A percentile compares a stretch with the other conserved stretches of the same genome.
Evolutionary conservation across 1,284 basidiomycete species (phyloP).

Genomic region (Phylloporus sp.): DNA sequence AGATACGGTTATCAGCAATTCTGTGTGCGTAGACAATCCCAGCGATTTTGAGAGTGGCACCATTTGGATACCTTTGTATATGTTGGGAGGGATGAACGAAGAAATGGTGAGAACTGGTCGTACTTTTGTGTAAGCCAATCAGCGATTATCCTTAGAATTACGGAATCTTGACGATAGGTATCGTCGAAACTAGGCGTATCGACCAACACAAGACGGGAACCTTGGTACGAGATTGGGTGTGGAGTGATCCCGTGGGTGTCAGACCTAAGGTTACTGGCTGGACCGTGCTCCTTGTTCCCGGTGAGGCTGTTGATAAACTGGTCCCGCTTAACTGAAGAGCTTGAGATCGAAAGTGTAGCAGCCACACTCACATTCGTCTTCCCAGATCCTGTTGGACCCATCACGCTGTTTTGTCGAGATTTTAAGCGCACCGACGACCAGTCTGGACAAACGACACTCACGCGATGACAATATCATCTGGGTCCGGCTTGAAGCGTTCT

Average conservation of each 20-base stretch:
- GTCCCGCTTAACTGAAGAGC: background rate
- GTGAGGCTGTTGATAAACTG: background rate
- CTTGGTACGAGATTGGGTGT: background rate
- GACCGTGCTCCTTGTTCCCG: background rate
- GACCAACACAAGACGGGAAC: background rate
- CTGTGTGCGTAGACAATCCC: background rate
- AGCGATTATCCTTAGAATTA: background rate
- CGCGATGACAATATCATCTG: constrained; percentile 17
- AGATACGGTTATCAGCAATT: background rate
- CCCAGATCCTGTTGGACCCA: constrained; percentile 28
- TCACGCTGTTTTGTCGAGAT: constrained; percentile 11
- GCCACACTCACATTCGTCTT: constrained; percentile 11
- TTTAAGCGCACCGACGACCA: background rate
- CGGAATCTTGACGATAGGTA: background rate
- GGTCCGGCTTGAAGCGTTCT: constrained; percentile 9
- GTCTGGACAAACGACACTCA: background rate
- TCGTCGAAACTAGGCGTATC: background rate
- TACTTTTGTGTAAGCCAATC: background rate
- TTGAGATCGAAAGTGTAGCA: background rate
- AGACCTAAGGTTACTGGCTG: background rate
- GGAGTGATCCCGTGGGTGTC: background rate
- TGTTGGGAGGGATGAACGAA: background rate
- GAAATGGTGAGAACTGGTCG: background rate
- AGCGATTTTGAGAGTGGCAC: background rate
- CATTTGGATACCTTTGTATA: background rate